Base-by-base conservation (phyloP, 208 protist species). In the Leishmania aethiopica region DNA sequence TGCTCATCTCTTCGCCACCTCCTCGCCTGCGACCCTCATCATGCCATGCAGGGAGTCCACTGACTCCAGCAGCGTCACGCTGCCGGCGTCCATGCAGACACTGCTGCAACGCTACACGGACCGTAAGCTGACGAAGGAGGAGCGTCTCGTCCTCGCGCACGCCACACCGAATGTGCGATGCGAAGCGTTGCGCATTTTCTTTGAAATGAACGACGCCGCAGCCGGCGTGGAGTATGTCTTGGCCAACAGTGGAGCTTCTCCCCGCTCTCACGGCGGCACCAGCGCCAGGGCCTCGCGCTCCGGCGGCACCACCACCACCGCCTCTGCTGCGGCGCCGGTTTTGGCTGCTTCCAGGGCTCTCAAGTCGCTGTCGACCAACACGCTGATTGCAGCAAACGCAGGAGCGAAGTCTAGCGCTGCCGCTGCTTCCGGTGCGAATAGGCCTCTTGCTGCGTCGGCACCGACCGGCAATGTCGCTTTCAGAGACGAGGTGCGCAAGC, bases 41-140 rank as follows among this genome's bases (percentile, higher is more conserved):
- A 75, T 75, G 71, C 13, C n/a, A 45, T 19, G 15, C 1, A 57
- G 5, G 32, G 13, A 59, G 32, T 25, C 71, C n/a, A 55, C 42
- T 22, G 71, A 75, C 71, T 40, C 42, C 47, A 37, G n/a, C 71
- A 64, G 37, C 73, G 78, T 55, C 6, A 37, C 47, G n/a, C 84
- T 96, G 28, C 91, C 93, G 8, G 76, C 90, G 13, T 94, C 91
- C 15, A 86, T 96, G 75, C 87, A 91, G 75, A 88, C 90, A 15
- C 82, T 96, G 49, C 59, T 95, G 53, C 75, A 86, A 73, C 81
- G 87, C 32, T 88, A 89, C 74, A 79, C 77, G 32, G 82, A 86
- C 19, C 80, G 86, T 57, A 66, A 78, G 19, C 81, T 96, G 11
- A 84, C 84, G 6, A 15, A 53, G 4, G n/a, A 37, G 35, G 86